Percentiles rank a stretch among this genome's conserved stretches.
Conservation (phyloP, 371 early-diverging fungal species). For the Mucor mucedo region DNA sequence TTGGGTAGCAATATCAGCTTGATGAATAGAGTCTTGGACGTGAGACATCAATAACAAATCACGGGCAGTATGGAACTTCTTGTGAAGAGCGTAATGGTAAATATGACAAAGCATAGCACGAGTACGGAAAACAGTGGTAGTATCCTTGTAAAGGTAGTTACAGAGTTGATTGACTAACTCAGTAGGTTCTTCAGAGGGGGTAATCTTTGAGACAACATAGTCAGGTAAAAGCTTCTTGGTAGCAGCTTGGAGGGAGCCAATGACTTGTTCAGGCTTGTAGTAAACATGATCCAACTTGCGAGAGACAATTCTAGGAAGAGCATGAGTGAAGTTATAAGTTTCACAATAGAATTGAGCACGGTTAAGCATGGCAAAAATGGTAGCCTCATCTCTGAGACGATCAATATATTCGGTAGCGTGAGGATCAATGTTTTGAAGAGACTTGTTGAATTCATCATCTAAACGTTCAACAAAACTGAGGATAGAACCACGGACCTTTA, state of each 20-base stretch:
- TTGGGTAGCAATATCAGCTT: conserved; percentile 92
- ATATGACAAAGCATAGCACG: conserved; percentile 97
- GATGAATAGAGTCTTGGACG: conserved; percentile 91
- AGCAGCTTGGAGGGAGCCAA: conserved; percentile 53
- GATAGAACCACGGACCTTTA: conserved; percentile 83
- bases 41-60: conserved; percentile 98
- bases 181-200: conserved; percentile 56
- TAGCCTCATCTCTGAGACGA: conserved; percentile 89
- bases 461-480: conserved; percentile 91
- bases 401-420: conserved; percentile 96
- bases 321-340: conserved; percentile 60
- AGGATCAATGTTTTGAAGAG: conserved; percentile 94
- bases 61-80: conserved; percentile 90
- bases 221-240: conserved; percentile 44
- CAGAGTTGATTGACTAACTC: conserved; percentile 82
- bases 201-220: conserved; percentile 46
- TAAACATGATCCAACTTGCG: conserved; percentile 95
- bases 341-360: conserved; percentile 86
- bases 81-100: conserved; percentile 95
- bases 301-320: conserved; percentile 76
- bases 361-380: conserved; percentile 86
- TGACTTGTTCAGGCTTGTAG: conserved; percentile 80
- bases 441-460: conserved; percentile 96
- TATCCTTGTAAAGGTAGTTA: conserved; percentile 87
- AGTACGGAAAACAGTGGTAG: conserved; percentile 84